A percentile compares a stretch with the other conserved stretches of the same genome.
These are phyloP conservation scores for Ambrosiella beaveri DNA, from an alignment of 2,329 filamentous ascomycete genomes.

Conservation along the genomic window DNA sequence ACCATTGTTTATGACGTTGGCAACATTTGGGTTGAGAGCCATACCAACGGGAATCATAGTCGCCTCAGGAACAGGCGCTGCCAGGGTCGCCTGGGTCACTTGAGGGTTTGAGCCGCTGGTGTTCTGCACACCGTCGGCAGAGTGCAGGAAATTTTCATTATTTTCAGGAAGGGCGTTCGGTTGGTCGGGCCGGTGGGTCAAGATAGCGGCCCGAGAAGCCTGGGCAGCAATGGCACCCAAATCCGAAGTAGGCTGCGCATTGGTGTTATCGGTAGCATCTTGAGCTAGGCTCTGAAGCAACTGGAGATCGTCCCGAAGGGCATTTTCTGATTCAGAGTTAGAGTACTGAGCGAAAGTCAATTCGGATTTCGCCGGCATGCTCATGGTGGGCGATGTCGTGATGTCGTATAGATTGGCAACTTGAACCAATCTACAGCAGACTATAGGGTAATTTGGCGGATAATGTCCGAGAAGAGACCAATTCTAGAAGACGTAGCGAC, in stretches of 20 bases:
- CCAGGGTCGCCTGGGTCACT: not conserved
- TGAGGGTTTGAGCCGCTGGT: not conserved
- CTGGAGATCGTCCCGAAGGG: conserved; percentile 9
- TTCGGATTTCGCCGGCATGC: conserved; percentile 2
- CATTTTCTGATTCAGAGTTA: conserved; percentile 4
- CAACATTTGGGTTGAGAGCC: conserved; percentile 1
- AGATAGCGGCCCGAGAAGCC: conserved; percentile 1
- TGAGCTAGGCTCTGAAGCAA: conserved; percentile 9
- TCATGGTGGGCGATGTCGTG: not conserved
- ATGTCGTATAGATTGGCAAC: too few relatives aligned
- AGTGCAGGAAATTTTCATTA: not conserved
- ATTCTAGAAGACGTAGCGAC: too few relatives aligned
- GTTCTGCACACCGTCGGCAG: not conserved
- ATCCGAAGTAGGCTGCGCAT: not conserved
- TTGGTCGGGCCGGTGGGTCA: not conserved
- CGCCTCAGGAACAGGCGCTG: conserved; percentile 13
- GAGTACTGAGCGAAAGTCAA: conserved; percentile 7
- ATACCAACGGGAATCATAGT: conserved; percentile 22
- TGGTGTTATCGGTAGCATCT: conserved; percentile 3
- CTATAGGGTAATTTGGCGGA: too few relatives aligned
- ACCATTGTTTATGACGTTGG: not conserved
- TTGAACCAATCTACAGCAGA: too few relatives aligned
- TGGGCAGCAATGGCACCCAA: conserved; percentile 6
- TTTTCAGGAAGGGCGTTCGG: not conserved
- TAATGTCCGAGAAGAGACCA: too few relatives aligned